These are phyloP conservation scores for Hypocreales sp. DNA, from an alignment of 2,329 filamentous ascomycete species.

Conservation along the genomic window DNA sequence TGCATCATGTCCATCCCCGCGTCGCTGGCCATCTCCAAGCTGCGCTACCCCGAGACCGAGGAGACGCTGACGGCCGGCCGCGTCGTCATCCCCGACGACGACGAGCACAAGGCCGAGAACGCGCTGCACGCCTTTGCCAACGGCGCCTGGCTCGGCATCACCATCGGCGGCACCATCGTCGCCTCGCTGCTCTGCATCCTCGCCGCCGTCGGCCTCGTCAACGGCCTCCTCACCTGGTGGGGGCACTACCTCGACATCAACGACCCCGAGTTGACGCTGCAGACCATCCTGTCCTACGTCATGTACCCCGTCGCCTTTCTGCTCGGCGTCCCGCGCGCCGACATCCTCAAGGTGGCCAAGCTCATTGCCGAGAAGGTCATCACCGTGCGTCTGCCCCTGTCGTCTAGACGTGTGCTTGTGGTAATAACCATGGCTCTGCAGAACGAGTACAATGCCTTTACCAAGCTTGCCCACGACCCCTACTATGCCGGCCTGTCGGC, in stretches of 20 bases:
- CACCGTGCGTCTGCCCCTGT: slow-evolving; percentile 27
- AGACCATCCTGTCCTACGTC: slow-evolving; percentile 62
- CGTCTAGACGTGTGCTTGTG: not conserved
- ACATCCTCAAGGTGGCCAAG: slow-evolving; percentile 56
- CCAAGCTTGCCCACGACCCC: slow-evolving; percentile 35
- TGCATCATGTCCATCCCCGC: slow-evolving; percentile 95
- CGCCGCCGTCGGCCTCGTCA: slow-evolving; percentile 56
- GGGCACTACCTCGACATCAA: slow-evolving; percentile 63
- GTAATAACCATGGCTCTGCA: slow-evolving; percentile 6
- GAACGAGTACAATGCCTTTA: slow-evolving; percentile 72
- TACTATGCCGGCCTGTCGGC: slow-evolving; percentile 43
- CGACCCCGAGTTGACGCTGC: slow-evolving; percentile 50
- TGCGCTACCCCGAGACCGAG: slow-evolving; percentile 79
- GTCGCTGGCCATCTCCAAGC: slow-evolving; percentile 75
- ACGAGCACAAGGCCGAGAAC: slow-evolving; percentile 63
- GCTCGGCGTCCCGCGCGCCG: slow-evolving; percentile 55
- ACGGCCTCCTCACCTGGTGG: slow-evolving; percentile 73
- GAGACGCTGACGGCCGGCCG: slow-evolving; percentile 71
- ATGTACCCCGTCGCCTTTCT: slow-evolving; percentile 68
- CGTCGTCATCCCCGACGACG: slow-evolving; percentile 66
- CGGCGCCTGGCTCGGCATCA: slow-evolving; percentile 72
- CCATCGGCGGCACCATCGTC: slow-evolving; percentile 73
- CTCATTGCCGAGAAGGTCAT: slow-evolving; percentile 79
- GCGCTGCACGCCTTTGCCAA: slow-evolving; percentile 73
- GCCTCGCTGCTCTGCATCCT: slow-evolving; percentile 73